These are phyloP conservation scores for Phytophthora megakarya DNA, from an alignment of 352 stramenopile species.

Conservation along the genomic window DNA sequence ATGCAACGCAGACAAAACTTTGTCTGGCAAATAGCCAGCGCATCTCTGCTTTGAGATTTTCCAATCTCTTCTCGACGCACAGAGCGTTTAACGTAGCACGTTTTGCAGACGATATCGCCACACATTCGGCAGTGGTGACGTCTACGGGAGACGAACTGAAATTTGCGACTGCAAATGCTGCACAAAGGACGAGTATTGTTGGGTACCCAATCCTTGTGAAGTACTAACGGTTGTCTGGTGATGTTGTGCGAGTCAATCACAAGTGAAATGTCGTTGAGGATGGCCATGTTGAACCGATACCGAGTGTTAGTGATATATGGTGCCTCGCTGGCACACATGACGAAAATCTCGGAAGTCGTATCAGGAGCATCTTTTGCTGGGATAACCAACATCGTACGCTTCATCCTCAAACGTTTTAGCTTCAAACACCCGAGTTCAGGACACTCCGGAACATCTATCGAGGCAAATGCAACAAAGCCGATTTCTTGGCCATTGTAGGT, in stretches of 20 bases:
- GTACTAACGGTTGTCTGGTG: slow-evolving; percentile 35
- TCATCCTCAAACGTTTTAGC: slow-evolving; percentile 40
- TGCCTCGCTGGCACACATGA: slow-evolving; percentile 40
- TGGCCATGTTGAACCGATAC: slow-evolving; percentile 43
- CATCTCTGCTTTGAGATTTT: not conserved
- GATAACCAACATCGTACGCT: slow-evolving; percentile 46
- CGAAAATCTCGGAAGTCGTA: slow-evolving; percentile 46
- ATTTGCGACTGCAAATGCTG: slow-evolving; percentile 29
- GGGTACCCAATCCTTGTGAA: slow-evolving; percentile 36
- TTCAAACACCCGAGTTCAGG: slow-evolving; percentile 36
- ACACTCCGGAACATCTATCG: slow-evolving; percentile 48
- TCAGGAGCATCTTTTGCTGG: slow-evolving; percentile 29
- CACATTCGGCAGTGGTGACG: slow-evolving; percentile 54
- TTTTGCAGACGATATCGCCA: slow-evolving; percentile 49
- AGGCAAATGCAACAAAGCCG: slow-evolving; percentile 40
- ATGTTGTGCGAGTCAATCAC: slow-evolving; percentile 54
- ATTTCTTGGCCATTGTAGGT: slow-evolving; percentile 36
- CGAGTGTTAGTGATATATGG: slow-evolving; percentile 33
- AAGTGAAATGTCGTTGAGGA: slow-evolving; percentile 51
- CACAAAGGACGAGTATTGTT: slow-evolving; percentile 27
- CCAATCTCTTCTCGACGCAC: slow-evolving; percentile 28
- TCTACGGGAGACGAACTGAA: slow-evolving; percentile 33
- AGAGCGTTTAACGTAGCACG: slow-evolving; percentile 44
- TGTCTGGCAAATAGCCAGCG: slow-evolving; percentile 23
- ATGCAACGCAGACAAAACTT: slow-evolving; percentile 55